Conservation (phyloP, 148 eudicot genomes). For the Silene conica region DNA sequence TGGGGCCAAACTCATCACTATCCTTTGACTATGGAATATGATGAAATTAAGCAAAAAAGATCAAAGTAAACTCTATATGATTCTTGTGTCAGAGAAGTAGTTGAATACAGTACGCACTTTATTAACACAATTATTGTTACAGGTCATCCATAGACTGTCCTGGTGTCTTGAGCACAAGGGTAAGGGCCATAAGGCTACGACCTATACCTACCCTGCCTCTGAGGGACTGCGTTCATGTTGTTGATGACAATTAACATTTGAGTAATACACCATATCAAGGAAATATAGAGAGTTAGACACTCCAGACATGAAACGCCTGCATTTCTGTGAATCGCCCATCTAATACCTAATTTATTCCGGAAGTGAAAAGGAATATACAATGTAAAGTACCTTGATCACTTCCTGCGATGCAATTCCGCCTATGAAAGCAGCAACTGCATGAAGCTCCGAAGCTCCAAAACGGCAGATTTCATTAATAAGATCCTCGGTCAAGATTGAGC, state of each 20-base stretch:
- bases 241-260: neutral
- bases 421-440: constrained; percentile 80
- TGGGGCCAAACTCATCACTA: no score
- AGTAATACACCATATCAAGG: neutral
- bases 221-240: neutral
- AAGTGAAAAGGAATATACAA: neutral
- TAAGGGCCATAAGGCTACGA: neutral
- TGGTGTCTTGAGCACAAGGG: neutral
- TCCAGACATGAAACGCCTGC: neutral
- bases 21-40: no score
- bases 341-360: neutral
- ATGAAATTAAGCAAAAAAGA: no score
- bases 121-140: neutral
- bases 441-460: constrained; percentile 91
- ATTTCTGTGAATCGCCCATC: neutral
- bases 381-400: constrained; percentile 66
- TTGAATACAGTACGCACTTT: neutral
- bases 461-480: constrained; percentile 90
- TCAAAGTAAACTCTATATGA: neutral
- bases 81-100: neutral
- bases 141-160: neutral
- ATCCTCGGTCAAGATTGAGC: constrained; percentile 75
- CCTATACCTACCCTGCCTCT: neutral
- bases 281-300: neutral
- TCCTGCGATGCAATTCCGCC: constrained; percentile 97